These are phyloP conservation scores for Jacaranda mimosifolia DNA, from an alignment of 257 asterid species.

Conservation along the genomic window DNA sequence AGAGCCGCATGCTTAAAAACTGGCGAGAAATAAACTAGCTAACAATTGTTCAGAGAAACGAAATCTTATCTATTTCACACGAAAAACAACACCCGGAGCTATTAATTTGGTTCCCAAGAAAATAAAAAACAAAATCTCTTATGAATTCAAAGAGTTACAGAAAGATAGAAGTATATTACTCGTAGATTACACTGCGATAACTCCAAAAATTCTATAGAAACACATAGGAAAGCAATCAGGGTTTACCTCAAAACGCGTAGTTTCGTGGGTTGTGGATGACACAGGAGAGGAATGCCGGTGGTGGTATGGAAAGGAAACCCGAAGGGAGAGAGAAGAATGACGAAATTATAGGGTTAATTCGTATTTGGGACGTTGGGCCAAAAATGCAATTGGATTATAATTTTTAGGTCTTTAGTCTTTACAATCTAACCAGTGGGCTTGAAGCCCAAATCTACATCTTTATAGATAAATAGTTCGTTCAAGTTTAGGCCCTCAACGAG, in stretches of 20 bases:
- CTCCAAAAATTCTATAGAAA: background rate
- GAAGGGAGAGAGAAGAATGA: conserved; percentile 1
- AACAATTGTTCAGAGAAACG: background rate
- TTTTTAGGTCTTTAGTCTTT: background rate
- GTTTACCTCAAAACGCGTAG: conserved; percentile 30
- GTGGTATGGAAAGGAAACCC: background rate
- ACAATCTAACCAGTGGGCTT: too few species aligned
- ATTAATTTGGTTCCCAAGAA: background rate
- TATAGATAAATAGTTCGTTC: too few species aligned
- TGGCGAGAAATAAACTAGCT: background rate
- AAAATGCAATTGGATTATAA: background rate
- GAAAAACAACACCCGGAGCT: background rate
- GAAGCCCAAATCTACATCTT: too few species aligned
- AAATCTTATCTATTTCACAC: background rate
- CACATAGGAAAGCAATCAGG: background rate
- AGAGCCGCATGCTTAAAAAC: background rate
- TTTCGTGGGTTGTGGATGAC: conserved; percentile 26
- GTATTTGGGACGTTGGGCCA: conserved; percentile 20
- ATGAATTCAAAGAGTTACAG: background rate
- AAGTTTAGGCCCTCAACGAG: too few species aligned
- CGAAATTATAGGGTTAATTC: conserved; percentile 1
- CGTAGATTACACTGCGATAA: background rate
- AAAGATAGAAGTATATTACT: background rate
- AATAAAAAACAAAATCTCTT: background rate
- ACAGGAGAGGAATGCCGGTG: conserved; percentile 34